These are phyloP conservation scores for Protomyces macrosporus DNA, from an alignment of 1,139 yeast genomes.

Conservation along the genomic window DNA sequence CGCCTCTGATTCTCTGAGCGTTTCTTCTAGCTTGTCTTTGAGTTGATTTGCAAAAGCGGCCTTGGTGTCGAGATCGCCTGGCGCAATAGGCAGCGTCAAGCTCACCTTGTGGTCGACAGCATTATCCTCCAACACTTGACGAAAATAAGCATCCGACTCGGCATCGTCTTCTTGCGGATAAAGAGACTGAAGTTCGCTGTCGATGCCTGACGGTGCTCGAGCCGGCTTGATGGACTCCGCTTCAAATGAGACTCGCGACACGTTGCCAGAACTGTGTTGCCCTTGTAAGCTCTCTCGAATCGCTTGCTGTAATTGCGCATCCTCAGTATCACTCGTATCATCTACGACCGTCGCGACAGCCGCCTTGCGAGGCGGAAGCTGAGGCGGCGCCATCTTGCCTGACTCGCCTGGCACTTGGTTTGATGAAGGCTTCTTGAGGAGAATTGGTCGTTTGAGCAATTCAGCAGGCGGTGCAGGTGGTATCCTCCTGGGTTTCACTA, in stretches of 20 bases:
- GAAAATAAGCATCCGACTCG: constrained; percentile 8
- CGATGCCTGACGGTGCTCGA: not conserved
- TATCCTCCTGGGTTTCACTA: not conserved
- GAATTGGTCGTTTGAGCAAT: not conserved
- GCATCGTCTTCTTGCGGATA: constrained; percentile 8
- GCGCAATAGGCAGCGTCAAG: constrained; percentile 1
- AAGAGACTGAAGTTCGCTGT: not conserved
- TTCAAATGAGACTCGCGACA: not conserved
- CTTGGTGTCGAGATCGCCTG: constrained; percentile 3
- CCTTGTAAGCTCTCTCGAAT: constrained; percentile 6
- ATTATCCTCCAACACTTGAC: constrained; percentile 6
- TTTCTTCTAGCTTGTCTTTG: constrained; percentile 3
- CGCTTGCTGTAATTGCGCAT: constrained; percentile 1
- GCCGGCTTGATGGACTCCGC: not conserved
- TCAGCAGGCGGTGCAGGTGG: constrained; percentile 9
- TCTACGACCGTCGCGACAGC: not conserved
- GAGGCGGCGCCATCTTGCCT: not conserved
- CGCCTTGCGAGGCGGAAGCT: not conserved
- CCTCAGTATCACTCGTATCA: not conserved
- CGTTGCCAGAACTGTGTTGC: not conserved
- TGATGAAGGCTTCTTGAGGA: not conserved
- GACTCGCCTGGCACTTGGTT: not conserved
- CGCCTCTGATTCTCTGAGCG: not conserved
- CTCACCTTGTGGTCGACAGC: constrained; percentile 8
- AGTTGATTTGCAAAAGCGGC: constrained; percentile 14